Percentiles rank a stretch among this genome's conserved stretches.
These are phyloP conservation scores for Coniella vitis DNA, from an alignment of 2,329 filamentous ascomycete species.

Conservation along the genomic window DNA sequence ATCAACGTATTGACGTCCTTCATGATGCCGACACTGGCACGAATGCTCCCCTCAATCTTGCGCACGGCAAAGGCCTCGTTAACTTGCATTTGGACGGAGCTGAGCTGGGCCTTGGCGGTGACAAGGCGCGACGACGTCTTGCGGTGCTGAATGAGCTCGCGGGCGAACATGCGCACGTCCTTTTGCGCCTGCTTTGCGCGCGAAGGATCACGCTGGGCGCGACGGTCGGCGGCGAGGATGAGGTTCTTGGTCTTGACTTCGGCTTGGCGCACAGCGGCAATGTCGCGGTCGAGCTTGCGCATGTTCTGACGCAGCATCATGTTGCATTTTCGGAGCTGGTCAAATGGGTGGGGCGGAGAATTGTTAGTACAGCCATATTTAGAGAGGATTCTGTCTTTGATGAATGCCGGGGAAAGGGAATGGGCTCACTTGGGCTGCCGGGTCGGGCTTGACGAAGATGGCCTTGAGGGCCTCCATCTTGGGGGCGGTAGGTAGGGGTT, in stretches of 20 bases:
- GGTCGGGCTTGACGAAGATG: slow-evolving; percentile 87
- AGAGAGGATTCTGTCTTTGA: too few relatives aligned
- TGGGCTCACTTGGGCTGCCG: slow-evolving; percentile 73
- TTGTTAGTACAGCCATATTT: slow-evolving; percentile 1
- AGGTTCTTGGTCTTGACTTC: slow-evolving; percentile 80
- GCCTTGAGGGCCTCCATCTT: slow-evolving; percentile 81
- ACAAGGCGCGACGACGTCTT: slow-evolving; percentile 67
- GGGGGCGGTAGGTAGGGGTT: slow-evolving; percentile 14
- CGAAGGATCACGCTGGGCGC: slow-evolving; percentile 71
- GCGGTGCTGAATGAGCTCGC: slow-evolving; percentile 77
- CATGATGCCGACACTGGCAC: slow-evolving; percentile 86
- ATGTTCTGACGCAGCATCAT: slow-evolving; percentile 81
- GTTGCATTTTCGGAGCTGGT: slow-evolving; percentile 91
- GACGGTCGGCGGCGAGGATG: slow-evolving; percentile 75
- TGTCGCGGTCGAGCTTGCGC: slow-evolving; percentile 91
- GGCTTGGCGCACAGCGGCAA: slow-evolving; percentile 67
- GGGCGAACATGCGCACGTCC: slow-evolving; percentile 82
- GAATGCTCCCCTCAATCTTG: slow-evolving; percentile 91
- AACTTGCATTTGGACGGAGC: slow-evolving; percentile 94
- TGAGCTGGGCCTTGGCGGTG: slow-evolving; percentile 86
- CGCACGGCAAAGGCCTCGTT: slow-evolving; percentile 91
- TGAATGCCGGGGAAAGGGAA: neutral
- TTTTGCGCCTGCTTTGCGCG: slow-evolving; percentile 71
- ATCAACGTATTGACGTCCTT: slow-evolving; percentile 89
- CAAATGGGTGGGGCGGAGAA: neutral